Evolutionary conservation across 345 rosid species (phyloP).

Genomic region (Populus deltoides): DNA sequence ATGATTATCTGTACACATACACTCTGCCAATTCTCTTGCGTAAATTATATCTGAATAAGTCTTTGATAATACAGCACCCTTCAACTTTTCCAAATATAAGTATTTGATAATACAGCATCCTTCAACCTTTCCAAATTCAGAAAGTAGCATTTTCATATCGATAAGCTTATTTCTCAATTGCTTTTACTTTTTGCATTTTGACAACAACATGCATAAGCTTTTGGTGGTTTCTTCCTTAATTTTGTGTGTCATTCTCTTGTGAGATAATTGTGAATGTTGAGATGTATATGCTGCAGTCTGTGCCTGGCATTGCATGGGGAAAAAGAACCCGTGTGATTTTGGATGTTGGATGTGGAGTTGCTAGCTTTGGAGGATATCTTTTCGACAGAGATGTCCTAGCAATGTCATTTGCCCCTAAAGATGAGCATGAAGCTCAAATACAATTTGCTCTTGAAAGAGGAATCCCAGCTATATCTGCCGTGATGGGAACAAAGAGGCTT

Average conservation of each 20-base stretch:
- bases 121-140: not conserved
- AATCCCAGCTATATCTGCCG: constrained; percentile 94
- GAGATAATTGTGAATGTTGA: constrained; percentile 11
- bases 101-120: not conserved
- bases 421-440: constrained; percentile 98
- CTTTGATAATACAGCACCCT: no score
- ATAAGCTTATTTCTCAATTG: not conserved
- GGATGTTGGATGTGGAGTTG: constrained; percentile 99
- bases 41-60: no score
- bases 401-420: constrained; percentile 98
- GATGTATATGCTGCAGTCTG: constrained; percentile 52
- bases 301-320: constrained; percentile 81
- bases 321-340: constrained; percentile 72
- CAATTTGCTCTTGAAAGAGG: constrained; percentile 99
- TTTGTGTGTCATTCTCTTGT: not conserved
- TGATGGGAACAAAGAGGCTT: constrained; percentile 94
- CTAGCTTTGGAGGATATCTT: constrained; percentile 95
- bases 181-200: not conserved
- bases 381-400: constrained; percentile 81
- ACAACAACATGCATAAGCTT: not conserved
- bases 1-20: not conserved
- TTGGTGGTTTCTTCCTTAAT: not conserved
- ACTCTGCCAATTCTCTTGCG: not conserved
- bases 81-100: no score
- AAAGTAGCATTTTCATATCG: not conserved